Percentiles rank a stretch among this genome's conserved stretches.
Conservation (phyloP, 2,329 filamentous ascomycete genomes). For the Aspergillus transmontanensis region DNA sequence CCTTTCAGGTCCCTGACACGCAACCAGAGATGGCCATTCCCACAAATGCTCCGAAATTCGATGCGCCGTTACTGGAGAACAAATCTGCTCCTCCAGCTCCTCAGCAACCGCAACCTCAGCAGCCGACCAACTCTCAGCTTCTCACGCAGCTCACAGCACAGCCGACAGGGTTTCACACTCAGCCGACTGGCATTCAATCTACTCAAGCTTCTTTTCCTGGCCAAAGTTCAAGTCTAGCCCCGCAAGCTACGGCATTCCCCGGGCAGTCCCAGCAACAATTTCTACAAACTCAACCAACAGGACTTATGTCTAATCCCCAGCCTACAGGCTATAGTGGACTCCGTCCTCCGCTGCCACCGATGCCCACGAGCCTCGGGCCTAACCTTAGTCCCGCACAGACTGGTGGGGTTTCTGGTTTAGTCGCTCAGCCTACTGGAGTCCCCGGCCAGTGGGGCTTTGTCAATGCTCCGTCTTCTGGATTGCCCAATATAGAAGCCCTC, state of each 20-base stretch:
- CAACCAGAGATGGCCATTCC: conserved; percentile 54
- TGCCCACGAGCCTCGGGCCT: conserved; percentile 75
- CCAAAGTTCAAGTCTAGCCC: conserved; percentile 36
- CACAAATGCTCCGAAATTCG: conserved; percentile 73
- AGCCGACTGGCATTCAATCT: conserved; percentile 70
- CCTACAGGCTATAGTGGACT: conserved; percentile 80
- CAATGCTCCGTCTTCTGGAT: conserved; percentile 82
- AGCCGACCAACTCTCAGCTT: conserved; percentile 69
- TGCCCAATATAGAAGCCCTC: conserved; percentile 91
- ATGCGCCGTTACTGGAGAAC: conserved; percentile 55
- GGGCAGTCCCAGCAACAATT: conserved; percentile 53
- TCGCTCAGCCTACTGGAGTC: conserved; percentile 89
- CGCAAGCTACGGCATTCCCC: conserved; percentile 48
- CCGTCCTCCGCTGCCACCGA: conserved; percentile 74
- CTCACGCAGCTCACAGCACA: conserved; percentile 59
- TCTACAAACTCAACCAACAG: conserved; percentile 70
- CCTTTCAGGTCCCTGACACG: conserved; percentile 85
- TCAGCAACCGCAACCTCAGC: conserved; percentile 69
- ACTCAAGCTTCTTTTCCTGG: conserved; percentile 52
- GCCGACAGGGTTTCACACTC: conserved; percentile 54
- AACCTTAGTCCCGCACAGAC: conserved; percentile 63
- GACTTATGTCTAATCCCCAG: conserved; percentile 71
- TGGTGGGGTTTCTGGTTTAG: conserved; percentile 71
- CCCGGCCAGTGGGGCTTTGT: conserved; percentile 99
- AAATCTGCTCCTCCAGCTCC: conserved; percentile 52